Conservation (phyloP, 495 filamentous ascomycete species). For the Arthonia radiata region DNA sequence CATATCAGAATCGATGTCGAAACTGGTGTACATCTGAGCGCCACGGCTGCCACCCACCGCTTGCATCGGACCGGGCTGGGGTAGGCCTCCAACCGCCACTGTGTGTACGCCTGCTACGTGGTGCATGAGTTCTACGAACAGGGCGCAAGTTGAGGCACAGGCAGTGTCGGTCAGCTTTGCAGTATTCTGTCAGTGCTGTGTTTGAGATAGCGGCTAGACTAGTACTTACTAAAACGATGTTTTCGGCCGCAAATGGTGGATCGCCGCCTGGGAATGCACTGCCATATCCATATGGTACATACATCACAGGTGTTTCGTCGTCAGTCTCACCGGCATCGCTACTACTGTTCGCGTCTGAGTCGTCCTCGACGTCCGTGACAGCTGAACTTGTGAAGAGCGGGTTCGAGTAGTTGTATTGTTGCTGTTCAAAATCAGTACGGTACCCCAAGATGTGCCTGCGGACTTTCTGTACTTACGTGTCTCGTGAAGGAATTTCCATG, state of each 20-base stretch:
- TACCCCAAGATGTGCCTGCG: background rate
- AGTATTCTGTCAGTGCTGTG: background rate
- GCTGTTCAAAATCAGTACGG: constrained; percentile 3
- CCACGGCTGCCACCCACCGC: constrained; percentile 15
- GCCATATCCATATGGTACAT: no score
- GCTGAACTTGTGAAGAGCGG: no score
- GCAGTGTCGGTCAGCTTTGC: constrained; percentile 22
- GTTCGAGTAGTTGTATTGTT: constrained; percentile 25
- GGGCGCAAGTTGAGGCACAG: constrained; percentile 24
- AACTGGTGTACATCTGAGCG: constrained; percentile 6
- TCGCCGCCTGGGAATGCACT: no score
- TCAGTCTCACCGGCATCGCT: constrained; percentile 7
- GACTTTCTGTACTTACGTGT: constrained; percentile 6
- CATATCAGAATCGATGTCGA: constrained; percentile 12
- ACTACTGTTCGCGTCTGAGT: no score
- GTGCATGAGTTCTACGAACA: constrained; percentile 29
- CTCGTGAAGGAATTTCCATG: constrained; percentile 22
- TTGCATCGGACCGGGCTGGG: constrained; percentile 20
- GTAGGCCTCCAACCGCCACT: constrained; percentile 24
- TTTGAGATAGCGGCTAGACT: background rate
- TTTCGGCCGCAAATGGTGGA: constrained; percentile 22
- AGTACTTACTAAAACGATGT: constrained; percentile 21
- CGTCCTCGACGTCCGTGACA: no score
- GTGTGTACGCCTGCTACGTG: constrained; percentile 21
- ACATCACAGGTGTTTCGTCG: constrained; percentile 4